phyloP scores from a whole-genome alignment of 2,329 filamentous ascomycete species.

The Aureobasidium sp. region DNA sequence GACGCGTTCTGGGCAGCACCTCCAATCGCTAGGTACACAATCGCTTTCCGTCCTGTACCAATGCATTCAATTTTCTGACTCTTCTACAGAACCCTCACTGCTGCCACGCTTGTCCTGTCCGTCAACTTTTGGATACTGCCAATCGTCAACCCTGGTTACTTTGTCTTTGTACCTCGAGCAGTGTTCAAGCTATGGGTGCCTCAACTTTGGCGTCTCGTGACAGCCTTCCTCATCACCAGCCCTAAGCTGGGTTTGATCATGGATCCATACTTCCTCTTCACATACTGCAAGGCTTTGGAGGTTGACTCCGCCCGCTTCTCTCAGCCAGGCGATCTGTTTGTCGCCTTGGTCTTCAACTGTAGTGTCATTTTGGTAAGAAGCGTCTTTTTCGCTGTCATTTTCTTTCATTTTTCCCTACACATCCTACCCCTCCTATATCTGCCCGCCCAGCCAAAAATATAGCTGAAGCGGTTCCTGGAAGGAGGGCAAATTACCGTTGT shows the following conservation, averaged over 20 bases:
- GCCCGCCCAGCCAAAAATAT: slow-evolving; percentile 43
- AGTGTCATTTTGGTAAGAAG: slow-evolving; percentile 69
- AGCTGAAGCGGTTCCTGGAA: slow-evolving; percentile 51
- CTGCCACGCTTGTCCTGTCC: slow-evolving; percentile 57
- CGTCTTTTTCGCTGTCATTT: slow-evolving; percentile 22
- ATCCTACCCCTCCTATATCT: slow-evolving; percentile 51
- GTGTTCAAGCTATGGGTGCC: slow-evolving; percentile 48
- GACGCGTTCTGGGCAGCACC: slow-evolving; percentile 60
- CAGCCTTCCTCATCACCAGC: slow-evolving; percentile 54
- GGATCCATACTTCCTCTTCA: slow-evolving; percentile 73
- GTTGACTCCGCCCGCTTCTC: slow-evolving; percentile 62
- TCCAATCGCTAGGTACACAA: slow-evolving; percentile 57
- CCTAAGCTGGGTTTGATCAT: slow-evolving; percentile 53
- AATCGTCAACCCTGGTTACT: slow-evolving; percentile 33
- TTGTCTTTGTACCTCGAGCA: slow-evolving; percentile 48
- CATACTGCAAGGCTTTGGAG: slow-evolving; percentile 70
- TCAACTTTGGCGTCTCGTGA: slow-evolving; percentile 53
- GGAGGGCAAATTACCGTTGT: slow-evolving; percentile 48
- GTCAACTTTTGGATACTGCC: slow-evolving; percentile 49
- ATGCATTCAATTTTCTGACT: slow-evolving; percentile 36
- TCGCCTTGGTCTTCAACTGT: slow-evolving; percentile 70
- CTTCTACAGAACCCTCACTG: slow-evolving; percentile 58
- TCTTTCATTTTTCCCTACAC: slow-evolving; percentile 20
- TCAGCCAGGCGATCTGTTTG: slow-evolving; percentile 69
- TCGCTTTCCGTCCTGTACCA: slow-evolving; percentile 14